Percentiles rank a stretch among this genome's conserved stretches.
Conservation (phyloP, 257 asterid species). For the Lavandula angustifolia region DNA sequence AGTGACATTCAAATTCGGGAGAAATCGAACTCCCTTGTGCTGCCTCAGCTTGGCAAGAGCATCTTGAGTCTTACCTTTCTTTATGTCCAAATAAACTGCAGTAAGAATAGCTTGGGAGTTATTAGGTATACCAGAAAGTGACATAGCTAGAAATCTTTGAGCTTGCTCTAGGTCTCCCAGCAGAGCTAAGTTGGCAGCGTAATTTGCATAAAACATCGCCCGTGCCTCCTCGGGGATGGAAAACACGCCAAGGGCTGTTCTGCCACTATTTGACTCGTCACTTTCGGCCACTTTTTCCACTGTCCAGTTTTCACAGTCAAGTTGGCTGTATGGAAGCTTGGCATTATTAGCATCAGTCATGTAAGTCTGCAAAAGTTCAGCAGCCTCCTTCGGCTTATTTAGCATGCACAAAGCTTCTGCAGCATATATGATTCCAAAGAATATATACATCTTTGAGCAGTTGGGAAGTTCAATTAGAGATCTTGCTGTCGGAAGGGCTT, state of each 20-base stretch:
- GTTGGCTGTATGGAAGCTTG: conserved; percentile 61
- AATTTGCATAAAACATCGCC: conserved; percentile 59
- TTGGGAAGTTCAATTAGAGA: conserved; percentile 56
- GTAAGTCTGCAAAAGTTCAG: conserved; percentile 54
- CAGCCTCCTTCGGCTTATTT: conserved; percentile 73
- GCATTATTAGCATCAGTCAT: conserved; percentile 47
- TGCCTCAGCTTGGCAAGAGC: conserved; percentile 64
- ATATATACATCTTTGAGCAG: conserved; percentile 58
- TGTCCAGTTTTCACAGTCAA: conserved; percentile 67
- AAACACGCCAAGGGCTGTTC: conserved; percentile 36
- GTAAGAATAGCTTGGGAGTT: conserved; percentile 59
- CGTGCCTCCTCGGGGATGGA: conserved; percentile 83
- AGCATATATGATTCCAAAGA: conserved; percentile 63
- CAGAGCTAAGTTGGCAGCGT: conserved; percentile 59
- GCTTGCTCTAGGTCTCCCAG: conserved; percentile 72
- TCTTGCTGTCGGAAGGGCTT: conserved; percentile 60
- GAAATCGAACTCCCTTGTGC: conserved; percentile 47
- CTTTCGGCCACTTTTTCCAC: conserved; percentile 52
- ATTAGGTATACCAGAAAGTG: conserved; percentile 51
- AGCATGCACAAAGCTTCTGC: conserved; percentile 83
- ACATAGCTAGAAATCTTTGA: conserved; percentile 45
- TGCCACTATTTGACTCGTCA: conserved; percentile 55
- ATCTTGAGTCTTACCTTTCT: conserved; percentile 53
- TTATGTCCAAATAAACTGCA: conserved; percentile 68
- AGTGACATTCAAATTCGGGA: conserved; percentile 44